Evolutionary conservation across 1,139 yeast genomes (phyloP), one percentile per base, ranked within the genome.

Genomic region (Pichia sp.): DNA sequence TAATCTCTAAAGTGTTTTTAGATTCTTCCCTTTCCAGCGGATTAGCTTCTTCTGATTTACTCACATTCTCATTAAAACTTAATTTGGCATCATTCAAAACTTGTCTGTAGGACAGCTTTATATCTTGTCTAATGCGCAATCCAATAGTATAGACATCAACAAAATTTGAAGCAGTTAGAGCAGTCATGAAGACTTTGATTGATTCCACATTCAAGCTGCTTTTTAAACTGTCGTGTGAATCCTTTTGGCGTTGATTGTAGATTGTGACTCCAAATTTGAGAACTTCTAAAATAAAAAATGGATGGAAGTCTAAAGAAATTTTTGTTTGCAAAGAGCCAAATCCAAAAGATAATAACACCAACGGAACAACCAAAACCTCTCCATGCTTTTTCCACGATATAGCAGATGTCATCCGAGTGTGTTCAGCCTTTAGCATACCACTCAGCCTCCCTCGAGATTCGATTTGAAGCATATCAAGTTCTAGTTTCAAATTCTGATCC

Each of bases 111-210:
- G 95, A 85, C 4, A 81, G 75, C 60, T 77, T 78, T 61, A 83
- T 86, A 57, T 90, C 96, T 61, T 84, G 87, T 33, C 84, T 75
- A 76, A 91, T 84, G 61, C 96, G 76, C 49, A 80, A 71, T 29
- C 89, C 73, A 0, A 95, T 83, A 56, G 85, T 85, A 64, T 82
- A 80, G 49, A 93, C 84, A 70, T 92, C 97, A 60, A 85, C 75
- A 36, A 89, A 73, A 64, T 87, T 90, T 0, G 96, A 85, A 0
- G 95, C 95, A 0, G 95, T 85, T 63, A 93, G 76, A 0, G 96
- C 89, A 0, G 98, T 91, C 55, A 87, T 75, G 63, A 80, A 88
- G 1, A 89, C 63, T 55, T 80, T 82, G 12, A 85, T 75, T 0
- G 81, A 75, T 3, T 76, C 82, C 60, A 87, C 78, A 17, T 77